A percentile compares a stretch with the other conserved stretches of the same genome.
Conservation (phyloP, 2,329 filamentous ascomycete species). For the Botrytis byssoidea region DNA sequence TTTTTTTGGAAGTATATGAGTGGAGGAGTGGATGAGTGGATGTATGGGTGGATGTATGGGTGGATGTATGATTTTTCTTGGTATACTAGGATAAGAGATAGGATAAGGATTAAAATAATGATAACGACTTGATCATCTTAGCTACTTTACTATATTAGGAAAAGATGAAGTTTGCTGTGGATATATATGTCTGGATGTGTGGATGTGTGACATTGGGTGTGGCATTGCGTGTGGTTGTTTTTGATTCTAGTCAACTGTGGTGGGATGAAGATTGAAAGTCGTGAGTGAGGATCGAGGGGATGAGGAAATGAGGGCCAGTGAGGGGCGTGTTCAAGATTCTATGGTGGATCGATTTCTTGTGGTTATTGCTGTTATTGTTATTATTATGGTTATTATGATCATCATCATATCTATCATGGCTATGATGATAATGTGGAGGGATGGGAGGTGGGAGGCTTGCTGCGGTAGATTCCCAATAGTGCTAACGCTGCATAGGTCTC, state of each 20-base stretch:
- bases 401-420: neutral
- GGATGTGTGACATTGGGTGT: neutral
- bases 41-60: neutral
- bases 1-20: neutral
- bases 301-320: neutral
- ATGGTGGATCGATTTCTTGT: neutral
- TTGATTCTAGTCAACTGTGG: neutral
- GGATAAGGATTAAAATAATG: neutral
- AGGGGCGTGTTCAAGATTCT: neutral
- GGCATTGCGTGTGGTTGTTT: neutral
- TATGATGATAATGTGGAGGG: neutral
- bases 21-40: neutral
- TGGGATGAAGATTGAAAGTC: neutral
- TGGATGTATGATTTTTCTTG: neutral
- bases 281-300: neutral
- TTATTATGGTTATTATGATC: neutral
- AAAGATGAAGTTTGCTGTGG: conserved; percentile 12
- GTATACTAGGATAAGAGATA: neutral
- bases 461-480: neutral
- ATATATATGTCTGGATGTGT: neutral
- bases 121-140: neutral
- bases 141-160: neutral
- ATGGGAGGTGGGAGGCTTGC: neutral
- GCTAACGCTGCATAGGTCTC: neutral
- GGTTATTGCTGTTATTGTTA: neutral